phyloP scores from a whole-genome alignment of 345 rosid species.

The Eucalyptus cloeziana region DNA sequence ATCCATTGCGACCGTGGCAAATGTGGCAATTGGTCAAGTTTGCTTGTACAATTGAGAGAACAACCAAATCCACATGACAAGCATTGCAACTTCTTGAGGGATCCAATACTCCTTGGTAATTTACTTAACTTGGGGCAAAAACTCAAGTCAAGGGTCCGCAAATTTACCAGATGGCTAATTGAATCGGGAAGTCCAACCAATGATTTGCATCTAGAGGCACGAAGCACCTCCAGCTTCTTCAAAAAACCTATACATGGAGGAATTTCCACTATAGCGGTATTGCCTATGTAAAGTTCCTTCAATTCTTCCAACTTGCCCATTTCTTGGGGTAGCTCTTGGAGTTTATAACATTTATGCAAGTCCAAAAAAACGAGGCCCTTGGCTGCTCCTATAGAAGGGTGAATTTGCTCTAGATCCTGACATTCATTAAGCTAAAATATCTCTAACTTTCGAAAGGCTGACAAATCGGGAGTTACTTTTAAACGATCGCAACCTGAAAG shows the following conservation, averaged over 20 bases:
- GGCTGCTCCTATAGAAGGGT: too few relatives aligned
- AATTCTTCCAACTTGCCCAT: rapidly evolving
- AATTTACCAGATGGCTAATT: too few relatives aligned
- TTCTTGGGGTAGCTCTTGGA: too few relatives aligned
- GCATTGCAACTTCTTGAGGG: rapidly evolving
- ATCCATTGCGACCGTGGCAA: too few relatives aligned
- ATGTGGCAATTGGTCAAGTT: too few relatives aligned
- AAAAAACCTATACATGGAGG: too few relatives aligned
- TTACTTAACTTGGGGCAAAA: rapidly evolving
- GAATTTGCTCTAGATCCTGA: rapidly evolving
- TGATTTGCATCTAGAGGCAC: rapidly evolving
- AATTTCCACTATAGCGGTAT: rapidly evolving
- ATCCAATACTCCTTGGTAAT: too few relatives aligned
- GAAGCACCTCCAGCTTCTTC: rapidly evolving
- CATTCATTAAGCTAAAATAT: rapidly evolving
- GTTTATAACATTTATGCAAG: rapidly evolving
- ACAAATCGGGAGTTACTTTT: rapidly evolving
- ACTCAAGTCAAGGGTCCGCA: rapidly evolving
- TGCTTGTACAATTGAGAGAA: rapidly evolving
- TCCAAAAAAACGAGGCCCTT: rapidly evolving
- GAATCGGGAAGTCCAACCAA: rapidly evolving
- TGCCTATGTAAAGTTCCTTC: rapidly evolving
- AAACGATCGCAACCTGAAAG: rapidly evolving
- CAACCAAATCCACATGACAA: too few relatives aligned
- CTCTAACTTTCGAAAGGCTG: too few relatives aligned